These are phyloP conservation scores for Pouteria glomerata DNA, from an alignment of 148 eudicot species.

Conservation along the genomic window DNA sequence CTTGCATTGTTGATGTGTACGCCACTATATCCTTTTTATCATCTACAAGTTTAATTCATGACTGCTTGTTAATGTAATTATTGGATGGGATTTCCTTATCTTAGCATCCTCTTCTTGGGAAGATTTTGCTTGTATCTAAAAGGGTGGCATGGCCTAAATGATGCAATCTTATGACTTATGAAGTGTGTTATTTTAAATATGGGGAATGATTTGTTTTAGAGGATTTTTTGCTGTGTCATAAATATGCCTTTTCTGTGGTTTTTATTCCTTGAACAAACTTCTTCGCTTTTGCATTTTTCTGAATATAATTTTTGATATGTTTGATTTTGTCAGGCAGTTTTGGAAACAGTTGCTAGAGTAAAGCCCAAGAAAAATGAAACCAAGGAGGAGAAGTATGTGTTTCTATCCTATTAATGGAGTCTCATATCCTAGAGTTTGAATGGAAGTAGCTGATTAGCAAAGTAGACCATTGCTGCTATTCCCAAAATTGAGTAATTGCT, in stretches of 20 bases:
- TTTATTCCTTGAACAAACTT: not conserved
- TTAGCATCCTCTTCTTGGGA: not conserved
- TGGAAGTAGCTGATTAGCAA: not conserved
- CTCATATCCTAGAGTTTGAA: not conserved
- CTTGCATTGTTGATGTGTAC: not conserved
- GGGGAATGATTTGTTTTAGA: too few species aligned
- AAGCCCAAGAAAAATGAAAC: constrained; percentile 95
- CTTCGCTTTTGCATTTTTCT: not conserved
- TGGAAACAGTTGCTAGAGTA: constrained; percentile 99
- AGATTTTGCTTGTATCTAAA: too few species aligned
- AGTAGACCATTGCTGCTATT: not conserved
- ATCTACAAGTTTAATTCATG: not conserved
- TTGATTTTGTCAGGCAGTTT: constrained; percentile 63
- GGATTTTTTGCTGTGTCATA: too few species aligned
- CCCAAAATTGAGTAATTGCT: too few species aligned
- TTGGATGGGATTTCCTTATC: not conserved
- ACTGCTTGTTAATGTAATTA: not conserved
- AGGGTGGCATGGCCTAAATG: too few species aligned
- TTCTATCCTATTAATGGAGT: constrained; percentile 16
- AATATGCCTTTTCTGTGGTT: not conserved
- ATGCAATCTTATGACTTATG: too few species aligned
- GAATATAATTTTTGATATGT: not conserved
- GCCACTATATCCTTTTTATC: not conserved
- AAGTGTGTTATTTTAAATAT: too few species aligned
- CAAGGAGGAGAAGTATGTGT: constrained; percentile 88